Evolutionary conservation across 139 green algal genomes (phyloP).

Genomic region (Eudorina sp.): DNA sequence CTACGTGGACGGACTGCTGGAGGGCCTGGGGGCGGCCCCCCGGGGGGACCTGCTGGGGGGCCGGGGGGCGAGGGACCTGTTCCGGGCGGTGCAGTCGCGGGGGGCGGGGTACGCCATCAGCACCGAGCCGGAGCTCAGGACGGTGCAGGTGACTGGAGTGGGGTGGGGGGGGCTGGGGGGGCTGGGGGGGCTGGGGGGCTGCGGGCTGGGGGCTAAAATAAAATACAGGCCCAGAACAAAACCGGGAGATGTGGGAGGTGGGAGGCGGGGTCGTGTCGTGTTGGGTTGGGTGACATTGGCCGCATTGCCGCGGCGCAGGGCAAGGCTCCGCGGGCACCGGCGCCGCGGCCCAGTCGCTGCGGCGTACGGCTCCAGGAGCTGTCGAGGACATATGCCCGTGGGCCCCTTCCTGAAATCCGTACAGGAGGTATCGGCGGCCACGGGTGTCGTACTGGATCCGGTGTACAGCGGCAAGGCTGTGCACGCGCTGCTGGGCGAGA

Average conservation of each 20-base stretch:
- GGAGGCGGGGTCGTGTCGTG: too few relatives aligned
- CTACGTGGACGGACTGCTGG: conserved; percentile 81
- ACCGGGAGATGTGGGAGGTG: too few relatives aligned
- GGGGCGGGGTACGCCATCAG: conserved; percentile 93
- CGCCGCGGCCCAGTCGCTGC: too few relatives aligned
- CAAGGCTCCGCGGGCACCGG: too few relatives aligned
- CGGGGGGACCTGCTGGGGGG: background rate
- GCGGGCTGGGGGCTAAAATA: too few relatives aligned
- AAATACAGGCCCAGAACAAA: too few relatives aligned
- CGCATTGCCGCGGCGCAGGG: too few relatives aligned
- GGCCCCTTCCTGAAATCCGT: background rate
- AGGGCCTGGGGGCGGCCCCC: conserved; percentile 64
- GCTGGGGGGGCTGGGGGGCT: too few relatives aligned
- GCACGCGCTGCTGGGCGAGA: conserved; percentile 77
- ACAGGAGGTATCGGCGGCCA: conserved; percentile 73
- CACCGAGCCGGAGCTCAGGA: conserved; percentile 85
- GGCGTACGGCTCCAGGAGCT: too few relatives aligned
- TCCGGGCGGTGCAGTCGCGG: conserved; percentile 76
- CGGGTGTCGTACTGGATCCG: conserved; percentile 91
- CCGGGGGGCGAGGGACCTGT: background rate
- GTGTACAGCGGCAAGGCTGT: conserved; percentile 96
- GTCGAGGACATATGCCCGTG: too few relatives aligned
- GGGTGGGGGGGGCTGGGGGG: too few relatives aligned
- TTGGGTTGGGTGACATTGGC: too few relatives aligned
- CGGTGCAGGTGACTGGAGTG: conserved; percentile 66